These are phyloP conservation scores for Podospora didyma DNA, from an alignment of 495 filamentous ascomycete genomes.

Conservation along the genomic window DNA sequence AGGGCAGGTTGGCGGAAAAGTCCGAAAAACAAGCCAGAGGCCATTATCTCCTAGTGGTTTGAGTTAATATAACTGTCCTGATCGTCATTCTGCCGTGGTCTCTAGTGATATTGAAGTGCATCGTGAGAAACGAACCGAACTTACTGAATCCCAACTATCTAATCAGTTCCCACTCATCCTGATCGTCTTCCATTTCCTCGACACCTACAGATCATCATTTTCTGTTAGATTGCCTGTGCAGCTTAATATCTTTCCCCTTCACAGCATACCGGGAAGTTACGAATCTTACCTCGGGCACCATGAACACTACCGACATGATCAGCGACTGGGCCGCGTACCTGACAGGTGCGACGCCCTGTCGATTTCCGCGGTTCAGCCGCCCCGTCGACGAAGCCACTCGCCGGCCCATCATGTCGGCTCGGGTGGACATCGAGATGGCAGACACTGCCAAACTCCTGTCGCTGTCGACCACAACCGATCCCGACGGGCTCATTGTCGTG, in stretches of 20 bases:
- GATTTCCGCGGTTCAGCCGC: conserved; percentile 17
- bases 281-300: conserved; percentile 1
- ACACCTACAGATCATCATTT: no score
- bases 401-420: conserved; percentile 6
- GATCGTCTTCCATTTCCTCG: no score
- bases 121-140: no score
- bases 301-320: conserved; percentile 7
- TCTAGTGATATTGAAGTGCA: no score
- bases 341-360: conserved; percentile 8
- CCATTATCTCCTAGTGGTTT: no score
- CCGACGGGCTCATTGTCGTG: conserved; percentile 8
- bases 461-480: conserved; percentile 7
- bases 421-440: conserved; percentile 11
- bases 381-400: not conserved
- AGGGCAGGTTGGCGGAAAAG: no score
- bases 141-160: no score
- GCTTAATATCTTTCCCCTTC: not conserved
- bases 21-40: no score
- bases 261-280: not conserved
- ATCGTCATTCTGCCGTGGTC: no score
- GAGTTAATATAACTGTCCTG: no score
- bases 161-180: no score
- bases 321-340: conserved; percentile 9
- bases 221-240: not conserved
- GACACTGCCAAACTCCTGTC: conserved; percentile 1